Percentiles rank a stretch among this genome's conserved stretches.
phyloP scores from a whole-genome alignment of 1,284 basidiomycete species.

The Cystobasidium slooffiae region DNA sequence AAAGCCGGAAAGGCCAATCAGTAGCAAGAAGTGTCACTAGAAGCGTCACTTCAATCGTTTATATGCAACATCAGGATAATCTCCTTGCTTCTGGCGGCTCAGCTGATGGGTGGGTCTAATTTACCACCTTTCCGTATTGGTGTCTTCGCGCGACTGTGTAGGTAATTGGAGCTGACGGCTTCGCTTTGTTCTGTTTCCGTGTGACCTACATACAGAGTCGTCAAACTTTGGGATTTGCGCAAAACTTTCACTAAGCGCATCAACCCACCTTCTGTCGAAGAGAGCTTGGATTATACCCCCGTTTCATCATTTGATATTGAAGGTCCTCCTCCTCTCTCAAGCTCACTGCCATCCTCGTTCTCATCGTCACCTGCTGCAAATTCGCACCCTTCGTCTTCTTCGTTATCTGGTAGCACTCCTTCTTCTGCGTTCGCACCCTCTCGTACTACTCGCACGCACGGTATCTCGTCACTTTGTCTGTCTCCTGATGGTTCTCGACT shows the following conservation, averaged over 20 bases:
- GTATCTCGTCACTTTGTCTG: constrained; percentile 50
- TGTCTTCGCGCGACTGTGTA: background rate
- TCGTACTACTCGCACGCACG: constrained; percentile 46
- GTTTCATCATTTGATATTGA: constrained; percentile 16
- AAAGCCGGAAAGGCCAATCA: constrained; percentile 23
- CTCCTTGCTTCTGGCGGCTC: constrained; percentile 52
- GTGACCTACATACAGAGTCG: constrained; percentile 35
- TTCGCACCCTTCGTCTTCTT: background rate
- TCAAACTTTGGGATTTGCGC: constrained; percentile 54
- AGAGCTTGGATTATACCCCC: constrained; percentile 47
- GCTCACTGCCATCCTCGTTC: background rate
- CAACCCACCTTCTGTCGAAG: constrained; percentile 50
- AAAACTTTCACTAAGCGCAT: constrained; percentile 50
- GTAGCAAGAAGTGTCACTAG: constrained; percentile 44
- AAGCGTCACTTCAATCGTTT: constrained; percentile 50
- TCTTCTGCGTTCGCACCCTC: constrained; percentile 8
- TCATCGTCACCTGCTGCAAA: background rate
- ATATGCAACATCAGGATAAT: constrained; percentile 49
- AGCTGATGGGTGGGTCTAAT: constrained; percentile 45
- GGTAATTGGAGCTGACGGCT: background rate
- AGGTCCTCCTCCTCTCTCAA: background rate
- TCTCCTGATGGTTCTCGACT: constrained; percentile 50
- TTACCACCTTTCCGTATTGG: background rate
- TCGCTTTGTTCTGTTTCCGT: background rate
- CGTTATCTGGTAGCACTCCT: background rate